These are phyloP conservation scores for Pisolithus albus DNA, from an alignment of 768 basidiomycete genomes.

Conservation along the genomic window DNA sequence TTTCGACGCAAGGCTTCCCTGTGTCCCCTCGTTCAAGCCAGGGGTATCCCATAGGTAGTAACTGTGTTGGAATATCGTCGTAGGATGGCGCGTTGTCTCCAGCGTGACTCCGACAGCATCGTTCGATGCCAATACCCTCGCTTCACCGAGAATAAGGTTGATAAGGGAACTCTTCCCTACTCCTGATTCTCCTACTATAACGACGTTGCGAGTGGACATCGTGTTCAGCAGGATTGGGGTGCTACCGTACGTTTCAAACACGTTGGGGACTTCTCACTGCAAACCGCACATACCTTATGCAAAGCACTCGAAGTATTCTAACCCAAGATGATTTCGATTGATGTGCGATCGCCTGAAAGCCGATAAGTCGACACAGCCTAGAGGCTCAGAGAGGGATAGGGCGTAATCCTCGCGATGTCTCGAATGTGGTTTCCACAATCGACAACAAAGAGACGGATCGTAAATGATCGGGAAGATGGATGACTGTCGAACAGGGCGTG, in stretches of 20 bases:
- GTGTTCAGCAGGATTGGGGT: neutral
- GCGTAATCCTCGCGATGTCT: neutral
- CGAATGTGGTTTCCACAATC: neutral
- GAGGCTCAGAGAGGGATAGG: neutral
- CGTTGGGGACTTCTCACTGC: neutral
- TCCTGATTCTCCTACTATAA: constrained; percentile 24
- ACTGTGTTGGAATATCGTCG: constrained; percentile 9
- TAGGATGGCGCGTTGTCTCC: constrained; percentile 14
- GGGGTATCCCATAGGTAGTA: constrained; percentile 28
- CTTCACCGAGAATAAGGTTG: constrained; percentile 21
- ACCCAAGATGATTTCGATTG: too few species aligned
- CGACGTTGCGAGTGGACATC: constrained; percentile 19
- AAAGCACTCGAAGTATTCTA: too few species aligned
- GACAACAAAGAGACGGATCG: neutral
- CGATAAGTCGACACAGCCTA: too few species aligned
- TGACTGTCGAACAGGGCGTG: neutral
- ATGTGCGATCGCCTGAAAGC: too few species aligned
- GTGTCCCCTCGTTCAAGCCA: constrained; percentile 25
- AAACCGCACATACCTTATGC: too few species aligned
- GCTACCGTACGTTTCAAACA: neutral
- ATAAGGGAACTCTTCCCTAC: constrained; percentile 26
- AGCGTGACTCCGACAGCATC: constrained; percentile 20
- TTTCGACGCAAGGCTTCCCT: constrained; percentile 16
- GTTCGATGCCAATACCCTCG: constrained; percentile 16
- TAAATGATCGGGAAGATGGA: neutral